A percentile compares a stretch with the other conserved stretches of the same genome.
Evolutionary conservation across 768 basidiomycete genomes (phyloP).

Genomic region (Tricholoma furcatifolium): DNA sequence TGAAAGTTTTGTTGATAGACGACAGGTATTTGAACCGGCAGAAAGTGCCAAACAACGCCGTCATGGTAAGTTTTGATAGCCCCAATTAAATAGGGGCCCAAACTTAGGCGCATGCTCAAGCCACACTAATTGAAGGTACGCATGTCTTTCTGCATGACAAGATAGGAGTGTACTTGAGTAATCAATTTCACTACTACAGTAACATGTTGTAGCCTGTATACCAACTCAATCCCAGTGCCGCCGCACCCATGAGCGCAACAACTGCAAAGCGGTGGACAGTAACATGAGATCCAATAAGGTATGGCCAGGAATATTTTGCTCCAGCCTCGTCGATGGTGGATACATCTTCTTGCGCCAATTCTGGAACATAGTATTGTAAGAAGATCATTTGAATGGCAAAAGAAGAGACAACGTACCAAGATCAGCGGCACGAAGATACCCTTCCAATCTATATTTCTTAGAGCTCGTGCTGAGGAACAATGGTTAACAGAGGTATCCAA

Average conservation of each 20-base stretch:
- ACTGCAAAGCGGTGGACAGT: constrained; percentile 15
- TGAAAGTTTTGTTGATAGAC: too few relatives aligned
- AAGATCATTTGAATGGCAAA: neutral
- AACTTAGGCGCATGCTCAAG: too few relatives aligned
- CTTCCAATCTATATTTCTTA: constrained; percentile 61
- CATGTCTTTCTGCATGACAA: too few relatives aligned
- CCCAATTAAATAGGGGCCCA: too few relatives aligned
- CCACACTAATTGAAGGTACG: too few relatives aligned
- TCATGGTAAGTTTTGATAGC: too few relatives aligned
- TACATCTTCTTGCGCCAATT: constrained; percentile 50
- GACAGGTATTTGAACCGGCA: too few relatives aligned
- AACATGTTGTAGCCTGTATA: constrained; percentile 22
- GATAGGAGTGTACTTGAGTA: too few relatives aligned
- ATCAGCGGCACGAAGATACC: constrained; percentile 69
- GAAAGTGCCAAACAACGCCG: too few relatives aligned
- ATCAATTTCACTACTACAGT: constrained; percentile 1
- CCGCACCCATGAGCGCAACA: constrained; percentile 19
- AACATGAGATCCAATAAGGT: constrained; percentile 4
- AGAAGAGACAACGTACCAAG: constrained; percentile 38
- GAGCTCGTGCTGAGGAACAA: constrained; percentile 51
- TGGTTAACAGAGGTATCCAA: neutral
- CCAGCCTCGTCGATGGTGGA: constrained; percentile 58
- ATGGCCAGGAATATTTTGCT: constrained; percentile 30
- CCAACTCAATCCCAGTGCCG: constrained; percentile 20
- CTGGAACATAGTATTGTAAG: constrained; percentile 26